phyloP scores from a whole-genome alignment of 2,329 filamentous ascomycete species.

The Cercospora sesami region DNA sequence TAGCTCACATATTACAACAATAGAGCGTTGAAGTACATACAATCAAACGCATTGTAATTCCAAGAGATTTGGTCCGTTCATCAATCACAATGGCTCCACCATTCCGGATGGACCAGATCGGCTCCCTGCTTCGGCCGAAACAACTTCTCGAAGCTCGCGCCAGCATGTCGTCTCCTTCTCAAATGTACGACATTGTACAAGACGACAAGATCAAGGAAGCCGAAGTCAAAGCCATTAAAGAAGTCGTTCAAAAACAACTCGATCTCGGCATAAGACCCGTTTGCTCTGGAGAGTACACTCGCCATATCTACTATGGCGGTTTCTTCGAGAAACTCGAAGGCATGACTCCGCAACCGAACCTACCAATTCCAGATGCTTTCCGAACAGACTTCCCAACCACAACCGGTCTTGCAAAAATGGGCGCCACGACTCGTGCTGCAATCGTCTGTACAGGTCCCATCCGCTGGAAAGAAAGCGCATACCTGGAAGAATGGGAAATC shows the following conservation, averaged over 20 bases:
- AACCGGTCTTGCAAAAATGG: constrained; percentile 23
- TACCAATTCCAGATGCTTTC: constrained; percentile 28
- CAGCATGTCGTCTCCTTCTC: constrained; percentile 49
- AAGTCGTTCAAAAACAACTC: constrained; percentile 64
- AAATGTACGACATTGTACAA: constrained; percentile 46
- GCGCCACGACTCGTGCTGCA: constrained; percentile 27
- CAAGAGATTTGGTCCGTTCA: neutral
- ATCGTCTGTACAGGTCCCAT: constrained; percentile 29
- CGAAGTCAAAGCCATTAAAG: constrained; percentile 64
- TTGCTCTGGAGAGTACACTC: constrained; percentile 65
- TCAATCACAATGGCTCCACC: constrained; percentile 46
- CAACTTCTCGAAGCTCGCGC: constrained; percentile 59
- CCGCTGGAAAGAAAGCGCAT: constrained; percentile 27
- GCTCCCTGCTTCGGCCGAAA: constrained; percentile 65
- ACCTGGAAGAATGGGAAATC: constrained; percentile 31
- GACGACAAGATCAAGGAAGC: constrained; percentile 53
- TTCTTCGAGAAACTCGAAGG: constrained; percentile 32
- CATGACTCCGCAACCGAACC: constrained; percentile 20
- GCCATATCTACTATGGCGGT: constrained; percentile 33
- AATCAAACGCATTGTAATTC: neutral
- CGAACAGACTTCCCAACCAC: constrained; percentile 32
- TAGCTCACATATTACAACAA: neutral
- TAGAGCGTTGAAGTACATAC: neutral
- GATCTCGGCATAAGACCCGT: constrained; percentile 62
- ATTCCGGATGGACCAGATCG: constrained; percentile 70